Base-by-base conservation (phyloP, 495 filamentous ascomycete genomes). In the Xylaria grammica region DNA sequence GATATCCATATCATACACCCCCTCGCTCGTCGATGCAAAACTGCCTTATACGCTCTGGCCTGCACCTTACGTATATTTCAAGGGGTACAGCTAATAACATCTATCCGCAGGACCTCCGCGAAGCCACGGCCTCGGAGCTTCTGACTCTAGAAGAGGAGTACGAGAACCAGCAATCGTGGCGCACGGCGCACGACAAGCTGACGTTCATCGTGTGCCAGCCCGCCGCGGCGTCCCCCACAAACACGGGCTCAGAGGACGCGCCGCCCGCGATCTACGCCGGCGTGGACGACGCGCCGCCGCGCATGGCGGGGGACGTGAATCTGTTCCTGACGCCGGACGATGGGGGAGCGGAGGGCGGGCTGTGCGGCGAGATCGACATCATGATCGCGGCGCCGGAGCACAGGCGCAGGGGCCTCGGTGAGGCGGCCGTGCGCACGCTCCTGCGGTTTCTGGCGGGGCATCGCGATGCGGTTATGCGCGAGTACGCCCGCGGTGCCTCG, bases 251-350 rank as follows among this genome's bases (percentile, higher is more conserved):
- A 17, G 15, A 6, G 6, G 17, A 6, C 3, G 8, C 40, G 15
- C 1, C 17, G 9, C 5, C 30, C 4, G 30, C 30, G 4, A 38
- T 54, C 15, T 30, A 70, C 4, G 71, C 77, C 11, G 66, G 78
- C 2, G 69, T 77, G 20, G 71, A 77, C n/a, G 90, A 94, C 67
- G 63, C 73, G 0, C 74, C 84, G 0, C 71, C 73, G 1, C 72
- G 72, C 3, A 96, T 96, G 91, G 69, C 95, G 13, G 93, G 93
- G 4, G 93, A 97, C 67, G 84, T 96, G 40, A 97, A 97, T 68
- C 79, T 97, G 1, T 97, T 97, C 72, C 81, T 97, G 4, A 84
- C 81, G 20, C 74, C 77, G 0, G 72, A 73, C 56, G 77, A 81
- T 20, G 24, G 24, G 1, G 20, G 24, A 34, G 26, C 54, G 20